A percentile compares a stretch with the other conserved stretches of the same genome.
These are phyloP conservation scores for Cladosporium velox DNA, from an alignment of 2,329 filamentous ascomycete species.

Conservation along the genomic window DNA sequence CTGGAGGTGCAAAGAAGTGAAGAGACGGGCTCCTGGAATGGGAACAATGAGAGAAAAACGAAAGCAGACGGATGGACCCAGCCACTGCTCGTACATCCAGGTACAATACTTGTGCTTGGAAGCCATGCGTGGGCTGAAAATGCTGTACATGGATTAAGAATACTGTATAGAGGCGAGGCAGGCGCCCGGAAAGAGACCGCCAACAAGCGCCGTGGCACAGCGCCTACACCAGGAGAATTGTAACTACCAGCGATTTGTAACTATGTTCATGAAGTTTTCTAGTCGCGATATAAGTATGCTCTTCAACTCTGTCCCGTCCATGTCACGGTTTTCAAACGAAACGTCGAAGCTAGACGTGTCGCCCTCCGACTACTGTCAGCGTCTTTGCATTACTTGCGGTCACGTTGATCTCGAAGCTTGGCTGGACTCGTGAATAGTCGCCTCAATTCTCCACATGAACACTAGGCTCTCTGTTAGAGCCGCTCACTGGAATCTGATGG, in stretches of 20 bases:
- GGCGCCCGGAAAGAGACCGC: background rate
- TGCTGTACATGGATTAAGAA: background rate
- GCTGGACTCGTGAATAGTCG: background rate
- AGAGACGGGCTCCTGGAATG: background rate
- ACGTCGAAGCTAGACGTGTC: background rate
- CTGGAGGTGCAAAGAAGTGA: conserved; percentile 17
- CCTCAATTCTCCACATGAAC: background rate
- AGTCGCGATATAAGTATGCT: background rate
- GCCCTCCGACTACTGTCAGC: background rate
- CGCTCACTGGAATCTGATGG: background rate
- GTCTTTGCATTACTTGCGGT: background rate
- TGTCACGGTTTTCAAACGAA: background rate
- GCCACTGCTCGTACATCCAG: background rate
- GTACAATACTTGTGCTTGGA: background rate
- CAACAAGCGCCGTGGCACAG: background rate
- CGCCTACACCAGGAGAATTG: background rate
- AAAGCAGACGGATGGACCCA: background rate
- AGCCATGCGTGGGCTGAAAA: background rate
- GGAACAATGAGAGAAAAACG: background rate
- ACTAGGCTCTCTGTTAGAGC: background rate
- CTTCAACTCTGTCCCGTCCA: background rate
- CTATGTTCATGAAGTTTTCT: background rate
- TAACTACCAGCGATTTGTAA: conserved; percentile 11
- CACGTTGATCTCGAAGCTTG: background rate
- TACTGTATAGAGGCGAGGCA: background rate